Evolutionary conservation across 192 early-diverging fungal species (phyloP).

Genomic region (Coemansia sp.): DNA sequence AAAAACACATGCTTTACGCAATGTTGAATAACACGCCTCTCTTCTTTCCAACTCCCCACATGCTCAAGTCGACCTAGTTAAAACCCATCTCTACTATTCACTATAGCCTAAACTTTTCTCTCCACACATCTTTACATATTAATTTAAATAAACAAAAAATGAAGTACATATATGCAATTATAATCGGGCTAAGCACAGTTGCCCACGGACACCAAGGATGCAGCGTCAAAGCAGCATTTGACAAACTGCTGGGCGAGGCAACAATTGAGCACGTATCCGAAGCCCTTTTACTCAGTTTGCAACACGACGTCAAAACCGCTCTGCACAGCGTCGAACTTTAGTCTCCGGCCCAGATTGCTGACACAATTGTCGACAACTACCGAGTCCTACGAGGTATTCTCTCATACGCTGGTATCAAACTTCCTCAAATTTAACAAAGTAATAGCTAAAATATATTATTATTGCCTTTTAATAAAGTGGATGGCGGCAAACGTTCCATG

Average conservation of each 20-base stretch:
- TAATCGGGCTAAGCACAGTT: not conserved
- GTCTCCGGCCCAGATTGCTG: slow-evolving; percentile 16
- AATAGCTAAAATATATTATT: not conserved
- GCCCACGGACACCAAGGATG: slow-evolving; percentile 30
- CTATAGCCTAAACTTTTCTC: too few relatives aligned
- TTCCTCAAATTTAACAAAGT: slow-evolving; percentile 16
- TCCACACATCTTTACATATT: not conserved
- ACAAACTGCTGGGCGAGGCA: slow-evolving; percentile 19
- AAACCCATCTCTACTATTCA: too few relatives aligned
- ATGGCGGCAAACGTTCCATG: not conserved
- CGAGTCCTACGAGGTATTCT: slow-evolving; percentile 24
- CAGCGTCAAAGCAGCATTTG: slow-evolving; percentile 24
- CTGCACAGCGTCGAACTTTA: slow-evolving; percentile 13
- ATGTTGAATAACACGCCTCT: too few relatives aligned
- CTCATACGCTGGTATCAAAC: slow-evolving; percentile 16
- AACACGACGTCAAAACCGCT: slow-evolving; percentile 19
- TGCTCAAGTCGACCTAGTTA: too few relatives aligned
- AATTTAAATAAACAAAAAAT: not conserved
- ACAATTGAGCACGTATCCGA: slow-evolving; percentile 32
- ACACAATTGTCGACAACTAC: slow-evolving; percentile 30
- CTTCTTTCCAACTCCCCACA: too few relatives aligned
- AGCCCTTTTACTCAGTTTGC: slow-evolving; percentile 18
- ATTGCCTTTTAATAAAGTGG: not conserved
- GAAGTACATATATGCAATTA: not conserved
- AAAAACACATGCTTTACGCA: too few relatives aligned